Evolutionary conservation across 2,329 filamentous ascomycete species (phyloP).

Genomic region (Hirsutella minnesotensis): DNA sequence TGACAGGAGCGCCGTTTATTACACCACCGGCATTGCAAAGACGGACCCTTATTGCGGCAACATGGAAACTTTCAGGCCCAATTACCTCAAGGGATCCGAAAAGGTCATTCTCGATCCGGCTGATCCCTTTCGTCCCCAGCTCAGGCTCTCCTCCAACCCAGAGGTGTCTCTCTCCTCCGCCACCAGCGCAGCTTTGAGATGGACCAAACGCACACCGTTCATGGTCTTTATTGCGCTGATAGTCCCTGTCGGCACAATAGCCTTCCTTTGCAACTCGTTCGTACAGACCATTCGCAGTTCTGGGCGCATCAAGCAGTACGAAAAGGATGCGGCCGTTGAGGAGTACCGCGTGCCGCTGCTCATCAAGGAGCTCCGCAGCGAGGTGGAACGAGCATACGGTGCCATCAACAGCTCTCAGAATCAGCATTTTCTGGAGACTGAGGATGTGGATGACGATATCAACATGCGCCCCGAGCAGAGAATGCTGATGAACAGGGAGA

Average conservation of each 20-base stretch:
- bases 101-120: conserved; percentile 62
- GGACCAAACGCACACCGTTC: conserved; percentile 47
- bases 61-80: conserved; percentile 54
- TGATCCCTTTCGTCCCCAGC: conserved; percentile 43
- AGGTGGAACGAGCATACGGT: conserved; percentile 69
- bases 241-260: conserved; percentile 57
- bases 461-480: conserved; percentile 26
- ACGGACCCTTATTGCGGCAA: conserved; percentile 62
- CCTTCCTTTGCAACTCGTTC: conserved; percentile 64
- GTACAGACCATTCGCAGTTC: conserved; percentile 67
- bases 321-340: conserved; percentile 53
- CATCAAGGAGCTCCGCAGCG: conserved; percentile 62
- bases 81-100: conserved; percentile 63
- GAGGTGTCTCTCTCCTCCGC: conserved; percentile 19
- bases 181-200: conserved; percentile 18
- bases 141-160: conserved; percentile 12
- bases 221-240: conserved; percentile 55
- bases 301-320: conserved; percentile 64
- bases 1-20: conserved; percentile 71
- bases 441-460: conserved; percentile 31
- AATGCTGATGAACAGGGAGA: conserved; percentile 27
- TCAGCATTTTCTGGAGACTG: conserved; percentile 57
- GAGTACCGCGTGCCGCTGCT: conserved; percentile 67
- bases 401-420: conserved; percentile 55
- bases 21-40: conserved; percentile 67